Percentiles rank a stretch among this genome's conserved stretches.
Evolutionary conservation across 2,329 filamentous ascomycete genomes (phyloP).

Genomic region (Fusarium sp.): DNA sequence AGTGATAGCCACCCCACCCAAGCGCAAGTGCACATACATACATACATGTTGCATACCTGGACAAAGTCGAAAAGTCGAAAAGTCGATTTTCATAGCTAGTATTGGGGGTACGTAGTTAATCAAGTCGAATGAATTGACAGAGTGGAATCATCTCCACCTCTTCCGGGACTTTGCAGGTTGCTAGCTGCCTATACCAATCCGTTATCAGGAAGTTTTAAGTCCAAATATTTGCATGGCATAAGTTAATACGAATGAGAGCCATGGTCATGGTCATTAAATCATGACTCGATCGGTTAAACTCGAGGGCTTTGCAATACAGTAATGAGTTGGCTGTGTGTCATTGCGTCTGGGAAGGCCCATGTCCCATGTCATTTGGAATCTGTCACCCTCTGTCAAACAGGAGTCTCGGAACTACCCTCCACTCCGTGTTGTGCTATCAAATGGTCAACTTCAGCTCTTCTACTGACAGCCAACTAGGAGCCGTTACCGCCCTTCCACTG

Average conservation of each 20-base stretch:
- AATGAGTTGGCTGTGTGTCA: slow-evolving; percentile 4
- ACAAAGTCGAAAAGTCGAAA: too few species aligned
- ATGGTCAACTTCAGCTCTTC: slow-evolving; percentile 28
- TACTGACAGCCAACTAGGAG: slow-evolving; percentile 26
- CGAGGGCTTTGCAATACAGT: background rate
- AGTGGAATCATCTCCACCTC: slow-evolving; percentile 11
- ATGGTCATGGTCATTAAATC: background rate
- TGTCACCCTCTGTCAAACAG: slow-evolving; percentile 5
- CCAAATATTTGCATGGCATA: background rate
- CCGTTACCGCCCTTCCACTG: slow-evolving; percentile 10
- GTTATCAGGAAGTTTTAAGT: slow-evolving; percentile 1
- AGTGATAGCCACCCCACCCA: background rate
- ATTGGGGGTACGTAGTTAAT: slow-evolving; percentile 2
- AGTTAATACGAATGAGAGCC: background rate
- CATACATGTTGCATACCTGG: background rate
- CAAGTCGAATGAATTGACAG: slow-evolving; percentile 11
- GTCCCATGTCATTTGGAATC: slow-evolving; percentile 19
- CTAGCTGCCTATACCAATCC: background rate
- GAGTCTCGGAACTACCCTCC: slow-evolving; percentile 6
- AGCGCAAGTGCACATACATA: slow-evolving; percentile 3
- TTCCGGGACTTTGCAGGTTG: slow-evolving; percentile 1
- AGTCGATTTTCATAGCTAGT: background rate
- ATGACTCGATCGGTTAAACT: slow-evolving; percentile 5
- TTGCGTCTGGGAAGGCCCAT: background rate
- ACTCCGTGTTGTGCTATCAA: slow-evolving; percentile 3